Evolutionary conservation across 805 yeast species (phyloP).

Genomic region (Candida wancherniae): DNA sequence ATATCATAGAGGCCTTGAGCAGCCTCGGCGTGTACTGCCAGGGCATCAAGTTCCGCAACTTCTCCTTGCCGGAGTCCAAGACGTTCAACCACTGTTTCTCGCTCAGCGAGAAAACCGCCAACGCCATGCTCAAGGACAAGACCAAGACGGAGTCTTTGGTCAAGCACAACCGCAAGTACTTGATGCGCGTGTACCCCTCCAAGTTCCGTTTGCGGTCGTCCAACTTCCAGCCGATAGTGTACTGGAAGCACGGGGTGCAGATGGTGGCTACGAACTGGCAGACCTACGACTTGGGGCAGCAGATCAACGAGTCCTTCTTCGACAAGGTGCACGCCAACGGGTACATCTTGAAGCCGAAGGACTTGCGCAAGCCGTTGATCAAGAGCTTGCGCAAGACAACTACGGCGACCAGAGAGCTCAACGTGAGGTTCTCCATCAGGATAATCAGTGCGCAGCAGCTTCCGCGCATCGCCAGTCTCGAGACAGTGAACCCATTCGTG

Average conservation of each 20-base stretch:
- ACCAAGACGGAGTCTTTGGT: slow-evolving; percentile 50
- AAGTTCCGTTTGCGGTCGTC: slow-evolving; percentile 69
- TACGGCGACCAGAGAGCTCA: slow-evolving; percentile 6
- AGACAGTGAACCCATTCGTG: slow-evolving; percentile 54
- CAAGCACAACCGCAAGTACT: slow-evolving; percentile 70
- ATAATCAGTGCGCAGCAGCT: slow-evolving; percentile 82
- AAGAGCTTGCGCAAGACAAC: slow-evolving; percentile 16
- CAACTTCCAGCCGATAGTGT: slow-evolving; percentile 73
- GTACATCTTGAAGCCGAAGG: slow-evolving; percentile 69
- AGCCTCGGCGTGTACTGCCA: slow-evolving; percentile 65
- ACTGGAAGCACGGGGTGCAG: slow-evolving; percentile 85
- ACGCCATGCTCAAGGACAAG: slow-evolving; percentile 58
- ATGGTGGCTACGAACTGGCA: slow-evolving; percentile 99
- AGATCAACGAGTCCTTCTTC: slow-evolving; percentile 80
- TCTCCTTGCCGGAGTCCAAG: slow-evolving; percentile 82
- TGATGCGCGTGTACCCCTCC: slow-evolving; percentile 88
- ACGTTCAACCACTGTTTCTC: slow-evolving; percentile 80
- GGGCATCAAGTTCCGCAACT: slow-evolving; percentile 75
- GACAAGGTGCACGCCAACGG: slow-evolving; percentile 58
- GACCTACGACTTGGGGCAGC: slow-evolving; percentile 84
- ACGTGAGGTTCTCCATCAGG: slow-evolving; percentile 22
- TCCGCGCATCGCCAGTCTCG: slow-evolving; percentile 57
- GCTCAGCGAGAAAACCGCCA: slow-evolving; percentile 68
- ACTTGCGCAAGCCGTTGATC: slow-evolving; percentile 34
- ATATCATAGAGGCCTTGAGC: slow-evolving; percentile 42